These are phyloP conservation scores for Inonotus obliquus DNA, from an alignment of 1,284 basidiomycete species.

Conservation along the genomic window DNA sequence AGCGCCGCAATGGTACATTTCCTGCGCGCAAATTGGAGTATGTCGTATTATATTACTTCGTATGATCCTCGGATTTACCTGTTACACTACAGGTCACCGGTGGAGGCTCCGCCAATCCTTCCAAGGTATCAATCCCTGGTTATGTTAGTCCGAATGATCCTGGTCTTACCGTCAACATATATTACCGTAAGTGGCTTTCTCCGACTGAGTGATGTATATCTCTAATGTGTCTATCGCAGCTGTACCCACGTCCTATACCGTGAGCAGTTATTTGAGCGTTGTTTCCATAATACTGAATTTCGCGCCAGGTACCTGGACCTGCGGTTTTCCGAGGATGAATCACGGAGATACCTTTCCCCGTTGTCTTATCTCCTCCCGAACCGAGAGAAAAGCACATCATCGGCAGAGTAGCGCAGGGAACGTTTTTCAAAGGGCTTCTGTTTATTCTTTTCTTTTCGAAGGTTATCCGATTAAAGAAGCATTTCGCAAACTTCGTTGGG, in stretches of 20 bases:
- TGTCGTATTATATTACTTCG: not conserved
- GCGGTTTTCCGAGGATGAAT: conserved; percentile 24
- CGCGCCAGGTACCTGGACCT: conserved; percentile 28
- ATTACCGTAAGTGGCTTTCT: conserved; percentile 31
- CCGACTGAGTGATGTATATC: conserved; percentile 20
- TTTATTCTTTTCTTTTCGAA: too few relatives aligned
- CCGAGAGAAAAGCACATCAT: too few relatives aligned
- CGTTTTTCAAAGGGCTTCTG: too few relatives aligned
- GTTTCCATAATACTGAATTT: not conserved
- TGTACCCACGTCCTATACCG: conserved; percentile 31
- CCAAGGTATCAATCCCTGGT: conserved; percentile 39
- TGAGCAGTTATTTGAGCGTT: conserved; percentile 14
- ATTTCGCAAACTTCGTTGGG: too few relatives aligned
- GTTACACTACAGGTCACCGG: conserved; percentile 27
- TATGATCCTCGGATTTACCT: not conserved
- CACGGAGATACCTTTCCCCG: not conserved
- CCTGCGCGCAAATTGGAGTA: conserved; percentile 35
- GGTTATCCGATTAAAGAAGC: too few relatives aligned
- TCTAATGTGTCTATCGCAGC: not conserved
- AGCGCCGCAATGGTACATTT: conserved; percentile 29
- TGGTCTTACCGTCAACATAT: conserved; percentile 33
- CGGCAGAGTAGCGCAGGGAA: too few relatives aligned
- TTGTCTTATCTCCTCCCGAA: not conserved
- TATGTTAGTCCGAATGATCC: conserved; percentile 30
- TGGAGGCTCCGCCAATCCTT: conserved; percentile 34